Percentiles rank a stretch among this genome's conserved stretches.
Conservation (phyloP, 345 rosid species). For the Hypericum perforatum region DNA sequence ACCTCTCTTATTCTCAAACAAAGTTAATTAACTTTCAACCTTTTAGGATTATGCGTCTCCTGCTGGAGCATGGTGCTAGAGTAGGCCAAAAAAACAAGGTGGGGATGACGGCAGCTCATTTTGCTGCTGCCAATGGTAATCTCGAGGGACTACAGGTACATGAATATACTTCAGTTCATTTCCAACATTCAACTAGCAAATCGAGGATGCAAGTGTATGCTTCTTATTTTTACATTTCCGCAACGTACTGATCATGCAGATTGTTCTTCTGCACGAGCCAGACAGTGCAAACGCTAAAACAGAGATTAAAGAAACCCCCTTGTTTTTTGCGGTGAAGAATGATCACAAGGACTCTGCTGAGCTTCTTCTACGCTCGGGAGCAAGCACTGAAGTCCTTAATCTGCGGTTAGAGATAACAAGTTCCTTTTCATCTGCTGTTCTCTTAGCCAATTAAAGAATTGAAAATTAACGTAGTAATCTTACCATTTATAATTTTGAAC, state of each 20-base stretch:
- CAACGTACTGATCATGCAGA: constrained; percentile 28
- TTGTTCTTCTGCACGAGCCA: constrained; percentile 41
- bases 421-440: constrained; percentile 4
- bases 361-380: constrained; percentile 58
- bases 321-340: constrained; percentile 74
- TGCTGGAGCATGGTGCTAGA: constrained; percentile 51
- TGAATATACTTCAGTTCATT: neutral
- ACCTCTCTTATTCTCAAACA: neutral
- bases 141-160: constrained; percentile 53
- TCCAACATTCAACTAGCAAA: neutral
- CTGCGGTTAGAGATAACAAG: constrained; percentile 46
- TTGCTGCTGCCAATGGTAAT: constrained; percentile 80
- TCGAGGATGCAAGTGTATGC: neutral
- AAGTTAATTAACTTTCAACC: constrained; percentile 7
- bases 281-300: constrained; percentile 42
- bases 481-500: constrained; percentile 9
- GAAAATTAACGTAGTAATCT: constrained; percentile 2
- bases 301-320: constrained; percentile 66
- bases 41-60: constrained; percentile 51
- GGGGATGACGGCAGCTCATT: constrained; percentile 60
- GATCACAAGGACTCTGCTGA: constrained; percentile 57
- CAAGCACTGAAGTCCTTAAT: constrained; percentile 60
- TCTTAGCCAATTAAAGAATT: neutral
- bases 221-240: constrained; percentile 9
- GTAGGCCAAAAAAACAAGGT: constrained; percentile 49